phyloP scores from a whole-genome alignment of 495 filamentous ascomycete genomes.

The Trichoderma reesei region DNA sequence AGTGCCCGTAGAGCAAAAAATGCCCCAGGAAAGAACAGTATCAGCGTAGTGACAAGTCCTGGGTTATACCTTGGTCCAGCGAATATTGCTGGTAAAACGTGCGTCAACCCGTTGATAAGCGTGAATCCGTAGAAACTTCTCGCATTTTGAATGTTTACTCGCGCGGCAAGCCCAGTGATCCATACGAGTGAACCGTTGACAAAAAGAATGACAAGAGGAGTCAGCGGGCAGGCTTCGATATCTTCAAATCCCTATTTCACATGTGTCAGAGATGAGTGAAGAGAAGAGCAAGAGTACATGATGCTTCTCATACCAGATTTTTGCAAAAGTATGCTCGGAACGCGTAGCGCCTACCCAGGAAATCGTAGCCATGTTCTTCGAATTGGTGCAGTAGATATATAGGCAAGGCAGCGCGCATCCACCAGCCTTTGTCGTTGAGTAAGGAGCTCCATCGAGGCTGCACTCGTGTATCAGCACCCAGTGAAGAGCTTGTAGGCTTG shows the following conservation, averaged over 20 bases:
- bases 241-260: background rate
- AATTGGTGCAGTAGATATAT: background rate
- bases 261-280: background rate
- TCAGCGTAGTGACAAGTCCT: background rate
- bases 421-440: background rate
- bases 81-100: background rate
- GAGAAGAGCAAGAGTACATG: background rate
- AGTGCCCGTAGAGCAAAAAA: background rate
- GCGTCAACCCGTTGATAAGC: background rate
- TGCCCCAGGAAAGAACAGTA: background rate
- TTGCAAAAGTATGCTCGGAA: background rate
- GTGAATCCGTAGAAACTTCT: background rate
- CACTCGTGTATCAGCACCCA: background rate
- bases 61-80: background rate
- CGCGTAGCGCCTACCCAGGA: background rate
- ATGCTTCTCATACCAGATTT: background rate
- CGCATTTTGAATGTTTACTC: background rate
- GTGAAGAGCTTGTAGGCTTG: background rate
- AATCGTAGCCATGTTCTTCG: background rate
- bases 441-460: background rate
- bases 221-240: background rate
- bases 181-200: background rate
- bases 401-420: background rate
- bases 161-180: background rate
- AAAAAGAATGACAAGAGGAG: background rate